Evolutionary conservation across 1,284 basidiomycete genomes (phyloP), one percentile per base, ranked within the genome.

Genomic region (Ceratobasidium sp.): DNA sequence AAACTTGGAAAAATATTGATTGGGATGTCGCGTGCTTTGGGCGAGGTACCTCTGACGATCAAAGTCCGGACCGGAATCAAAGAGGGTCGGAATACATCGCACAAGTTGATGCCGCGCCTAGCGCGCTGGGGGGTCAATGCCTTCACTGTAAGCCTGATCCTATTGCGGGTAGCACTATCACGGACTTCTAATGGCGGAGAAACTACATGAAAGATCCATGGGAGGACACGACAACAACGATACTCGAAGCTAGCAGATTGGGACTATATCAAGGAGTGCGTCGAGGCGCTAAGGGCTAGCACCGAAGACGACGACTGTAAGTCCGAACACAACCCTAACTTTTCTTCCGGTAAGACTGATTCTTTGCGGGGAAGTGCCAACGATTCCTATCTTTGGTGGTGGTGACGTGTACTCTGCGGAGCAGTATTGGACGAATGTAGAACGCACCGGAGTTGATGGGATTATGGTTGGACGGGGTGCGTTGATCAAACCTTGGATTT

Each of bases 391-490:
- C 47, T 98, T 97, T 74, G 96, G 96, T 10, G 95, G 95, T 38
- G 96, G 96, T 0, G 96, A 99, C 77, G 93, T 91, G 73, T 98
- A 92, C 80, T 94, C 93, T 4, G 89, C 92, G 8, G 83, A 92
- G 72, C 90, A 88, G 70, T 96, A 96, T 77, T 91, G 92, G 85
- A 82, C 87, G 42, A 87, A 88, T 71, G 84, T 95, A 58, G 88
- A 94, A 68, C 77, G 81, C 8, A 89, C 86, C 22, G 90, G 91
- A 12, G 94, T 97, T 0, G 96, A 98, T 76, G 96, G 96, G 4
- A 84, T 97, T 60, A 98, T 98, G 96, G 85, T 98, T 45, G 96
- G 90, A 0, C 84, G 96, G 29, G 96, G 96, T 0, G 96, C 95
- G 0, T 82, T 98, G 69, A 98, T 98, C 80, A 98, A 98, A 75